Evolutionary conservation across 495 filamentous ascomycete genomes (phyloP).

Genomic region (Aspergillus affinis): DNA sequence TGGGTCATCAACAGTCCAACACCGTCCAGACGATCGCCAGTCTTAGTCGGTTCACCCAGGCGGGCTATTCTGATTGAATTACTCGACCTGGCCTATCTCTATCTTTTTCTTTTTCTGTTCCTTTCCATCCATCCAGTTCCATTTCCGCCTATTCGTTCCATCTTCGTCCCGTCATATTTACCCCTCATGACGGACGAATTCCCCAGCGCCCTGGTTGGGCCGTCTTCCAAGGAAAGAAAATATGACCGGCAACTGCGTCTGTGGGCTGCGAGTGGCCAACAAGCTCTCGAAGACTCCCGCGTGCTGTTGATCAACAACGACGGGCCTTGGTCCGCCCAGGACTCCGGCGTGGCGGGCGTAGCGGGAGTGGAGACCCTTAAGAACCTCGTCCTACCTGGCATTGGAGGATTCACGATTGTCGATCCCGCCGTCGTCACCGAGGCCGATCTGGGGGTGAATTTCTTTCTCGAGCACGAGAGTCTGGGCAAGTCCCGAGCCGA

Average conservation of each 20-base stretch:
- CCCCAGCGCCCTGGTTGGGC: constrained; percentile 47
- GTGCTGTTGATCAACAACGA: constrained; percentile 81
- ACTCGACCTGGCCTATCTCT: background rate
- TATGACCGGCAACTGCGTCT: constrained; percentile 95
- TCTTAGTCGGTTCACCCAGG: too few relatives aligned
- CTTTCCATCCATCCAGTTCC: background rate
- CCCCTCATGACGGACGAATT: constrained; percentile 41
- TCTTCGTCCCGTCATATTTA: background rate
- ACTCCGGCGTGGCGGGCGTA: constrained; percentile 62
- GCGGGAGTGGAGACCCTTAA: constrained; percentile 92
- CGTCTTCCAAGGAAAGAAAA: constrained; percentile 84
- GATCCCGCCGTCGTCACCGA: constrained; percentile 77
- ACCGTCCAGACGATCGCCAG: background rate
- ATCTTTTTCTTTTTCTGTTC: background rate
- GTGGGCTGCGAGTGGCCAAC: constrained; percentile 91
- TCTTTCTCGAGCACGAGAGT: constrained; percentile 82
- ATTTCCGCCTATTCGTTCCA: background rate
- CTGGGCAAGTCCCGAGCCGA: constrained; percentile 80
- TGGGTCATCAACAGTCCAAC: too few relatives aligned
- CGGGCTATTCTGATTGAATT: too few relatives aligned
- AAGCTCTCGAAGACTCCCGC: constrained; percentile 84
- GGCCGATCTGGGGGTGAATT: constrained; percentile 89
- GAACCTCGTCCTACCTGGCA: constrained; percentile 90
- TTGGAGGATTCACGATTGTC: constrained; percentile 92
- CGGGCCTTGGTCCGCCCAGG: constrained; percentile 37